phyloP scores from a whole-genome alignment of 2,329 filamentous ascomycete species.

The Talaromyces sp. region DNA sequence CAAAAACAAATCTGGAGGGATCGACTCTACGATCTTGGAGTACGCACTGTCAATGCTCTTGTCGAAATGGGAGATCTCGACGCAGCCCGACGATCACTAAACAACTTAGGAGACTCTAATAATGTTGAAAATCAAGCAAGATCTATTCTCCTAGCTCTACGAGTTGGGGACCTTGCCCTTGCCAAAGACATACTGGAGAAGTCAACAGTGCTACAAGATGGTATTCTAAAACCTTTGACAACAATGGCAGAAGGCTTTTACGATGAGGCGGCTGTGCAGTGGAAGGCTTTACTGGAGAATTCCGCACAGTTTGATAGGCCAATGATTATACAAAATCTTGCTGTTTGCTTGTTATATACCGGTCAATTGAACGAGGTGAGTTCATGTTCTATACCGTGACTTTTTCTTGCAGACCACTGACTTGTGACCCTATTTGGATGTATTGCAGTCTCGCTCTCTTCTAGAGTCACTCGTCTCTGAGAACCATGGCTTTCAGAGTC shows the following conservation, averaged over 20 bases:
- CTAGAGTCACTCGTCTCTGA: slow-evolving; percentile 64
- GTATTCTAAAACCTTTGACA: slow-evolving; percentile 58
- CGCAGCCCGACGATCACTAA: slow-evolving; percentile 71
- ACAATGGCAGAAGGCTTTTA: slow-evolving; percentile 77
- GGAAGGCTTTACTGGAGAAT: slow-evolving; percentile 54
- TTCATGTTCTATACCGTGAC: slow-evolving; percentile 10
- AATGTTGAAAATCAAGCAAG: slow-evolving; percentile 36
- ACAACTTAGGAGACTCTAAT: slow-evolving; percentile 20
- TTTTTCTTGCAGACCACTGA: slow-evolving; percentile 7
- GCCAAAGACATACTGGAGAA: slow-evolving; percentile 57
- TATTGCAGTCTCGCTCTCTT: slow-evolving; percentile 57
- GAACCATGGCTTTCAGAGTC: slow-evolving; percentile 67
- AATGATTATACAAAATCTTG: slow-evolving; percentile 76
- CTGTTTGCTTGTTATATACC: slow-evolving; percentile 78
- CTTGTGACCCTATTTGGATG: slow-evolving; percentile 5
- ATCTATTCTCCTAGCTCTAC: slow-evolving; percentile 67
- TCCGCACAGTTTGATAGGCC: slow-evolving; percentile 52
- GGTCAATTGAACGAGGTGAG: slow-evolving; percentile 69
- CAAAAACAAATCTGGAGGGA: slow-evolving; percentile 65
- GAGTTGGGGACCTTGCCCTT: slow-evolving; percentile 70
- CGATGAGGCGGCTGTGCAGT: slow-evolving; percentile 59
- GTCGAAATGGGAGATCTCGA: slow-evolving; percentile 76
- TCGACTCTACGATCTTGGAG: slow-evolving; percentile 71
- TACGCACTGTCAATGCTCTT: slow-evolving; percentile 55
- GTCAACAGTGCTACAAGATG: slow-evolving; percentile 39